A percentile compares a stretch with the other conserved stretches of the same genome.
Conservation (phyloP, 306 rosid species). For the Fragaria vesca region DNA sequence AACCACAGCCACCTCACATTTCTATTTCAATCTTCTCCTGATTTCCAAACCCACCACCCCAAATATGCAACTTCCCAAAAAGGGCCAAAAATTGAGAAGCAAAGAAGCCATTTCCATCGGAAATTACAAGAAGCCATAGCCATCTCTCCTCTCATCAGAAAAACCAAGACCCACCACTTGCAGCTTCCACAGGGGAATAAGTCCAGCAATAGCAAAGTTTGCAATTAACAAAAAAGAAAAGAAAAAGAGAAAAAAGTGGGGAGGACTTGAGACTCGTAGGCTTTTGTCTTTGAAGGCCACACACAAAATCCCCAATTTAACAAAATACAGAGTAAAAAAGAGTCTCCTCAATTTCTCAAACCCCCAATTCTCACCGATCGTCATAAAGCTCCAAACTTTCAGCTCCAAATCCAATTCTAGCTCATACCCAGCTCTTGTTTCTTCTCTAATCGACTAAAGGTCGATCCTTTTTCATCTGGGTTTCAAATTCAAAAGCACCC, state of each 20-base stretch:
- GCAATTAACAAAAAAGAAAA: slow-evolving; percentile 10
- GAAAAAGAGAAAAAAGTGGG: slow-evolving; percentile 59
- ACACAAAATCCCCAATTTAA: slow-evolving; percentile 26
- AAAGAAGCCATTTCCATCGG: slow-evolving; percentile 6
- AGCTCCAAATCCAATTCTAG: slow-evolving; percentile 1
- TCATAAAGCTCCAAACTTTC: slow-evolving; percentile 2
- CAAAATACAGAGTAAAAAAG: neutral
- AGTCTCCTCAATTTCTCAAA: slow-evolving; percentile 16
- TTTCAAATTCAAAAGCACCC: neutral
- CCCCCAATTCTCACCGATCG: neutral
- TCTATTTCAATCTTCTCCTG: neutral
- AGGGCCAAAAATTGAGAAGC: slow-evolving; percentile 1
- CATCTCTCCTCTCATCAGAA: neutral
- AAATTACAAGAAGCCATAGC: neutral
- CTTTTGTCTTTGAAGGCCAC: slow-evolving; percentile 35
- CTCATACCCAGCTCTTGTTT: neutral
- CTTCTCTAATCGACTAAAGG: slow-evolving; percentile 3
- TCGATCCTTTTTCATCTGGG: neutral
- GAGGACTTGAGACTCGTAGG: slow-evolving; percentile 20
- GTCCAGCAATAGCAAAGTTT: slow-evolving; percentile 5
- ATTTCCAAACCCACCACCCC: neutral
- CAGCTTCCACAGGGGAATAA: slow-evolving; percentile 3
- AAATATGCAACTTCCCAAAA: neutral
- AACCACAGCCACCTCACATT: slow-evolving; percentile 6
- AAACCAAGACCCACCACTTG: slow-evolving; percentile 25